Evolutionary conservation across 176 grass and related monocot genomes (phyloP), one percentile per base, ranked within the genome.

Genomic region (Carex pumila): DNA sequence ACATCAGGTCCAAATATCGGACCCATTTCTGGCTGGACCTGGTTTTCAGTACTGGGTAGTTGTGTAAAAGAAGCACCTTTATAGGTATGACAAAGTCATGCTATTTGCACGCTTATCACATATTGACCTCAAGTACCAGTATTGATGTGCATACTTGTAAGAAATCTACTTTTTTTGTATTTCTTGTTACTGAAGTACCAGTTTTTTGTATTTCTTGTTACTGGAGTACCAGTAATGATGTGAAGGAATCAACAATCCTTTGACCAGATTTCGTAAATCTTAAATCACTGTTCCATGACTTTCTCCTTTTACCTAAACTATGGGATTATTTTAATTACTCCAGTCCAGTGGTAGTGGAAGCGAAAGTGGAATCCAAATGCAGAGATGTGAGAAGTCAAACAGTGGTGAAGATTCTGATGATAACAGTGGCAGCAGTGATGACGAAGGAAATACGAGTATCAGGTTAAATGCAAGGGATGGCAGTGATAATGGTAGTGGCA

Each of bases 291-390:
- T 81, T 41, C 10, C 3, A 8, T 81, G 31, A 64, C 13, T 4
- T 59, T 59, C 7, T 81, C 7, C 12, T 25, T 55, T 12, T 78
- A 49, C 14, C 25, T 62, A 73, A 80, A 17, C 31, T 59, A 79
- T 92, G 49, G 55, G 43, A 30, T 67, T 13, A 85, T 5, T 81
- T 84, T 84, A 7, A 21, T 71, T 86, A 49, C 22, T 65, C 89
- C 90, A 97, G 94, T 92, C 92, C 29, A 92, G 92, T 79, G 92
- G 88, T n/a, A 94, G 94, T 86, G 91, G 91, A 66, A 97, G 94
- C 59, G 92, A 92, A 91, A 97, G 92, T 91, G 94, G 88, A 29
- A 94, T 91, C 75, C 94, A 90, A 89, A 94, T 85, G 9, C 92
- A 89, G 15, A 97, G 92, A 56, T 84, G 79, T 76, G 47, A 64